A percentile compares a stretch with the other conserved stretches of the same genome.
Conservation (phyloP, 1,284 basidiomycete species). For the Sanguinoderma infundibulare region DNA sequence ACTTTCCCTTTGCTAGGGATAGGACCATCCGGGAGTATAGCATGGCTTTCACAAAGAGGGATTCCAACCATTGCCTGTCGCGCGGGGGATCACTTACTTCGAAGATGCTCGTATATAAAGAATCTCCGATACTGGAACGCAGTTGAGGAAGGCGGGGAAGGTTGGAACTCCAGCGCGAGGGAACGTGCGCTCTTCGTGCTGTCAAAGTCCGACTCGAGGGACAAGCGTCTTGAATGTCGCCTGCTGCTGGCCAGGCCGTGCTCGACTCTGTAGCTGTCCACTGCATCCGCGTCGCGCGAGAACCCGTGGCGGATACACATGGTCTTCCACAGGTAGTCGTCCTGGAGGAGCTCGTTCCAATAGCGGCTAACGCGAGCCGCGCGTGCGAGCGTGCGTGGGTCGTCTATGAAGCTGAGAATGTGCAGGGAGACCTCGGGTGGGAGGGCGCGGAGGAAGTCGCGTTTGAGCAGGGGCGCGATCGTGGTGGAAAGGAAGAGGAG, state of each 20-base stretch:
- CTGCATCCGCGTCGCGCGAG: conserved; percentile 28
- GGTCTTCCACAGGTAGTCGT: conserved; percentile 85
- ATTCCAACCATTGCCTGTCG: no score
- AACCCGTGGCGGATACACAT: conserved; percentile 75
- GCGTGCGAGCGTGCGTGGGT: conserved; percentile 76
- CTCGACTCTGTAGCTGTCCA: conserved; percentile 13
- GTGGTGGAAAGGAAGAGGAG: conserved; percentile 78
- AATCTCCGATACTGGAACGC: conserved; percentile 67
- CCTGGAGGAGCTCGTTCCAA: conserved; percentile 82
- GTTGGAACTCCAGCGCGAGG: conserved; percentile 2
- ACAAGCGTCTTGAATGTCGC: not conserved
- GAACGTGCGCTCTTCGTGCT: not conserved
- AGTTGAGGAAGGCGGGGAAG: conserved; percentile 15
- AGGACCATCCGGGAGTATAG: no score
- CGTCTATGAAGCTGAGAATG: conserved; percentile 84
- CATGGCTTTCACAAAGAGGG: no score
- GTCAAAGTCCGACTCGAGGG: not conserved
- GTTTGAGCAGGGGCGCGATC: conserved; percentile 83
- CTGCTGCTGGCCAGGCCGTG: conserved; percentile 5
- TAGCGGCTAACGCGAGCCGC: conserved; percentile 76
- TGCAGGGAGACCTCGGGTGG: conserved; percentile 87
- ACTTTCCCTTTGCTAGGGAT: no score
- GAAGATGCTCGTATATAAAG: conserved; percentile 81
- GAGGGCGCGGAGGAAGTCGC: conserved; percentile 85
- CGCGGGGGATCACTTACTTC: conserved; percentile 71